phyloP scores from a whole-genome alignment of 2,329 filamentous ascomycete genomes.

The Epichloe glyceriae region DNA sequence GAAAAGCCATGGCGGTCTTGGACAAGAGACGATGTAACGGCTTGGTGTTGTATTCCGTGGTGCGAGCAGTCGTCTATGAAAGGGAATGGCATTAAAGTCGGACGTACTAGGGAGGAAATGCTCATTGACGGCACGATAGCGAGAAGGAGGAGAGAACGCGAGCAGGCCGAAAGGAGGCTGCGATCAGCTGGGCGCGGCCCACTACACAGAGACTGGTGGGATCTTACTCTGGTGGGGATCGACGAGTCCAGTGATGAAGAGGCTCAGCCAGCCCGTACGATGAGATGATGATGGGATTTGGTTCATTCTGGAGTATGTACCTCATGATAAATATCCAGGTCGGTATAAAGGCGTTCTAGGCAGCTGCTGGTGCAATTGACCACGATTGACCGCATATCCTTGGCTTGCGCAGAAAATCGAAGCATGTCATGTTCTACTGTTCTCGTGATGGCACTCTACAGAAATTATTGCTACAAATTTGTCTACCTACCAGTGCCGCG shows the following conservation, averaged over 20 bases:
- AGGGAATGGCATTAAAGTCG: conserved; percentile 15
- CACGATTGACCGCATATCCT: too few relatives aligned
- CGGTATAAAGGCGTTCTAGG: neutral
- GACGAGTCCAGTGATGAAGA: conserved; percentile 3
- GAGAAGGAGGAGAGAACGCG: conserved; percentile 33
- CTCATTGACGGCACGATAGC: conserved; percentile 35
- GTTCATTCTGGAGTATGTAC: neutral
- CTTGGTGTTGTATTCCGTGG: neutral
- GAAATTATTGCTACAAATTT: neutral
- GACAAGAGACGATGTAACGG: conserved; percentile 4
- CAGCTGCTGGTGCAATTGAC: neutral
- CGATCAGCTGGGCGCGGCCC: conserved; percentile 7
- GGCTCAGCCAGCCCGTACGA: neutral
- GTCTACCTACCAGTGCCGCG: neutral
- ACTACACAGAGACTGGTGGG: conserved; percentile 18
- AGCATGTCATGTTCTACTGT: neutral
- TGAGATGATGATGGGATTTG: neutral
- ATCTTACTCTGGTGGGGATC: conserved; percentile 8
- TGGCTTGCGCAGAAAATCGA: too few relatives aligned
- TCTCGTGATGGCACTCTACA: neutral
- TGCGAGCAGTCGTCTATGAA: conserved; percentile 1
- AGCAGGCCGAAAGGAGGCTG: conserved; percentile 25
- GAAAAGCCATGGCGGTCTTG: conserved; percentile 53
- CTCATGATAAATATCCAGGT: neutral
- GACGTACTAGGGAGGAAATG: conserved; percentile 40